Evolutionary conservation across 192 early-diverging fungal species (phyloP), one percentile per base, ranked within the genome.

Genomic region (Linnemannia elongata): DNA sequence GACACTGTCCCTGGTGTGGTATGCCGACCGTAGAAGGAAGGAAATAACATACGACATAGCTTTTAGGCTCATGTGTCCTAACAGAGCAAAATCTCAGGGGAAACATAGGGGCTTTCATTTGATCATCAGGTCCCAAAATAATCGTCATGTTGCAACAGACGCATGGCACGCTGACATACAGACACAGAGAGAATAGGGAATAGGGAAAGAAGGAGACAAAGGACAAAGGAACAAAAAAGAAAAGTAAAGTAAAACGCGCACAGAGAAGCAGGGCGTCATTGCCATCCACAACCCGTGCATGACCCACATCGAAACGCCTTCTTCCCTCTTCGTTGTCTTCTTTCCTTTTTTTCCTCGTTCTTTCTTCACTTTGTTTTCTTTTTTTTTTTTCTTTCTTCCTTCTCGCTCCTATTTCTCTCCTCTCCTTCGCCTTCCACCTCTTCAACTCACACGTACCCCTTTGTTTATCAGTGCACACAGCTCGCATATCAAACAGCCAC

Each of bases 111-210:
- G 60, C 60, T 66, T 30, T 12, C 24, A 24, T 9, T 33, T 66
- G 60, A 66, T 66, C 60, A 66, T 66, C 60, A 33, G 60, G 60
- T 33, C 27, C 27, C 13, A 5, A 30, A 27, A 33, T n/a, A 15
- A 33, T 66, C 60, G 60, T 66, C 60, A 66, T 66, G 60, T 66
- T 66, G 49, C 60, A 66, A 66, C 60, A 66, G 60, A 66, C 60
- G 27, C 60, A 66, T 66, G 60, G 60, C 60, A 66, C 60, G 60
- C 60, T 33, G n/a, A 66, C 60, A 66, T 30, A 66, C 60, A 66
- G 60, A 66, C 60, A 35, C 60, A 57, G 8, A 57, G 52, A 24
- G 54, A n/a, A 6, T 24, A 57, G 0, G 24, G 24, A 27, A 38
- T 38, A 38, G 10, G n/a, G 54, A 24, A 57, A n/a, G 4, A 18